Base-by-base conservation (phyloP, 129 eudicot genomes). In the carrot (Daucus carota) region DNA sequence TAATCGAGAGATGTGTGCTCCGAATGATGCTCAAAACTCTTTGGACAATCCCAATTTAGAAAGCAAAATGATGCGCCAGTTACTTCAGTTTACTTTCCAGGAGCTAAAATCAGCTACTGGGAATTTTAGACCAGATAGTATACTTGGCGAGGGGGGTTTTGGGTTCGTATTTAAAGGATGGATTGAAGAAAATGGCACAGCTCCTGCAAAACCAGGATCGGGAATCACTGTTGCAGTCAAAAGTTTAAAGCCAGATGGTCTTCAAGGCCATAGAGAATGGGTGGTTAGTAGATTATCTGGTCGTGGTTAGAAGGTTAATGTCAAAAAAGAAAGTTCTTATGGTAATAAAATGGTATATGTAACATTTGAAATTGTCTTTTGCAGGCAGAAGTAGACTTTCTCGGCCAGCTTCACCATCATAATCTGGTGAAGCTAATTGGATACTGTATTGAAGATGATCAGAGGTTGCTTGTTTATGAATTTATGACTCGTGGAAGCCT, bases 261-360 rank as follows among this genome's bases (percentile, higher is more conserved):
- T 92, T 78, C 98, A 92, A 84, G 98, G 98, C 75, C 98, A 92
- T 82, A 82, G 98, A 88, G 98, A 92, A 90, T 92, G 98, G 98
- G 92, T 92, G 98, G 98, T 92, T 82, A 90, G 92, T 88, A 78
- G 43, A 75, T 78, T 78, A 43, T 76, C 32, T 50, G 69, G 59
- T 75, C 73, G 63, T 76, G 76, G 81, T 76, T 76, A 76, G 81
- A 72, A 75, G 48, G 41, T 70, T 70, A 33, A 70, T 72, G 81
- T 84, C 45, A 65, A 73, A 73, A 31, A 73, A 77, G n/a, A 83
- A 26, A 10, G 75, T 68, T 31, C 54, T 14, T 60, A 4, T 24
- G 72, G 29, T 28, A 17, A 40, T 6, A 20, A 75, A n/a, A 26
- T 47, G 59, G 80, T 60, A 45, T 54, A 44, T 24, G 1, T 41